These are phyloP conservation scores for Yamadazyma laniorum DNA, from an alignment of 805 yeast species.

Conservation along the genomic window DNA sequence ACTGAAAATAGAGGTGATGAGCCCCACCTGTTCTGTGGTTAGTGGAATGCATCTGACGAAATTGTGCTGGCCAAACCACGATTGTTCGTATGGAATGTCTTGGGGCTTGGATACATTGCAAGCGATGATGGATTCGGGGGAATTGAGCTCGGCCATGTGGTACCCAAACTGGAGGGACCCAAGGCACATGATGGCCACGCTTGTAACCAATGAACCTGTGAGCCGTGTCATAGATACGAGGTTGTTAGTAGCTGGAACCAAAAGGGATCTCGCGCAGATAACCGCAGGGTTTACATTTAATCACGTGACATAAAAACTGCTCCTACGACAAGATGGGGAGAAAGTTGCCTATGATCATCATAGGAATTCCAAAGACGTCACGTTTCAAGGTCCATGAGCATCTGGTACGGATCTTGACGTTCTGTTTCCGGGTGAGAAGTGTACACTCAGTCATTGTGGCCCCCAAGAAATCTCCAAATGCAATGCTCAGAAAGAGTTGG, in stretches of 20 bases:
- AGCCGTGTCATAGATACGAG: slow-evolving; percentile 11
- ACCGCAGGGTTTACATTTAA: slow-evolving; percentile 1
- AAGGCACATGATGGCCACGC: slow-evolving; percentile 61
- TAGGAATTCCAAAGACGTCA: slow-evolving; percentile 94
- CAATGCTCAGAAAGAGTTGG: slow-evolving; percentile 76
- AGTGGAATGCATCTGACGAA: slow-evolving; percentile 55
- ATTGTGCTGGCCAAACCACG: slow-evolving; percentile 42
- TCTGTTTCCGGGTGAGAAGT: slow-evolving; percentile 55
- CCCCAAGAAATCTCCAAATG: slow-evolving; percentile 88
- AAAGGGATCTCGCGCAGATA: no score
- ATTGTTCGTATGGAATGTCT: slow-evolving; percentile 26
- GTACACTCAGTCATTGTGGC: slow-evolving; percentile 85
- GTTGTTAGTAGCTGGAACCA: no score
- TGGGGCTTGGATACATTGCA: slow-evolving; percentile 45
- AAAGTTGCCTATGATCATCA: slow-evolving; percentile 95
- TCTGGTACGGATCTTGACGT: slow-evolving; percentile 64
- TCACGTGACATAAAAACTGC: neutral
- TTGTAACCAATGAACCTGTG: slow-evolving; percentile 36
- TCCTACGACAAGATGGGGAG: slow-evolving; percentile 72
- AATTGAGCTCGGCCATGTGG: slow-evolving; percentile 92
- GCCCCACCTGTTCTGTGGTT: slow-evolving; percentile 58
- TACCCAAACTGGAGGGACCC: slow-evolving; percentile 90
- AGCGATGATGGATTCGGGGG: slow-evolving; percentile 72
- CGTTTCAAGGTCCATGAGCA: slow-evolving; percentile 92
- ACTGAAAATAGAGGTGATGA: slow-evolving; percentile 74